Evolutionary conservation across 345 rosid species (phyloP).

Genomic region (Angophora floribunda): DNA sequence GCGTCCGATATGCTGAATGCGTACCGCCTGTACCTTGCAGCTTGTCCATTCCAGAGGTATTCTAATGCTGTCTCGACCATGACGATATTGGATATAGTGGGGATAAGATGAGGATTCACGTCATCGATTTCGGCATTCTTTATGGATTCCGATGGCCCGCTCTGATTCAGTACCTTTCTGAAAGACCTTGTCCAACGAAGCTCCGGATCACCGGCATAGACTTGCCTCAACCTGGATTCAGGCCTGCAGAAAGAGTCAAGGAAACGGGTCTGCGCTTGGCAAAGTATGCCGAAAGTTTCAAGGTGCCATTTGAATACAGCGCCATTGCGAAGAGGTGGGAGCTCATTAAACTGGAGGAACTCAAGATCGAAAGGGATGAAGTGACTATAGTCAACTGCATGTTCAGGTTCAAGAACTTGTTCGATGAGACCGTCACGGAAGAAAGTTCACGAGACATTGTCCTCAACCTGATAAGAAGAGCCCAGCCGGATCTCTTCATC

Average conservation of each 20-base stretch:
- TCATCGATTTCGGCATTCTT: neutral
- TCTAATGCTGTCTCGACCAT: neutral
- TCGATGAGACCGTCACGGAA: too few relatives aligned
- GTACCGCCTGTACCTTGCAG: neutral
- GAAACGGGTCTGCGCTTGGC: too few relatives aligned
- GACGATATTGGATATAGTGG: neutral
- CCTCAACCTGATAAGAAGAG: neutral
- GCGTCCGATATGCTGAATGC: neutral
- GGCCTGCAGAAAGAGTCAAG: neutral
- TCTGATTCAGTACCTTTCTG: neutral
- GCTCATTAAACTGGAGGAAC: too few relatives aligned
- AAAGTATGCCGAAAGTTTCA: too few relatives aligned
- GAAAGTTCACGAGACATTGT: neutral
- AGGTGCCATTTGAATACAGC: too few relatives aligned
- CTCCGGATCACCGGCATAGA: neutral
- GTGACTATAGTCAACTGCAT: too few relatives aligned
- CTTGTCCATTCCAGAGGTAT: neutral
- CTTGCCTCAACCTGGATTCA: neutral
- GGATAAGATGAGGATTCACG: neutral
- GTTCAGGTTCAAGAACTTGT: too few relatives aligned
- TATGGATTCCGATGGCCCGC: neutral
- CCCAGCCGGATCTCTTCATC: conserved; percentile 1
- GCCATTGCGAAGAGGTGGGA: too few relatives aligned
- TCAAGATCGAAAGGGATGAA: too few relatives aligned
- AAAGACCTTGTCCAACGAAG: neutral